Evolutionary conservation across 2,329 filamentous ascomycete species (phyloP), one percentile per base, ranked within the genome.

Genomic region (Fusarium buharicum): DNA sequence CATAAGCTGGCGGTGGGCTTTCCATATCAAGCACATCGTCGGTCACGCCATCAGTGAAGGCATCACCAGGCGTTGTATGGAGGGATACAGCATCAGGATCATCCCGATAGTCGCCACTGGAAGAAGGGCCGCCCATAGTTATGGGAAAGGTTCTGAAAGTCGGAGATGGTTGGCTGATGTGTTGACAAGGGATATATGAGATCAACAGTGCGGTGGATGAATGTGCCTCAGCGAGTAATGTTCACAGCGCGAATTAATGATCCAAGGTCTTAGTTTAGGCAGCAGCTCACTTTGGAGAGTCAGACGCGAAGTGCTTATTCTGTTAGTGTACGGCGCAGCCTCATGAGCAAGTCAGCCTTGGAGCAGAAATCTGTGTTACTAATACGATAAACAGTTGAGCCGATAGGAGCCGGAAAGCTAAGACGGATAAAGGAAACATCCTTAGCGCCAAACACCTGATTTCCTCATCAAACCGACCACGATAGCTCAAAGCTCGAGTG

Each of bases 11-110:
- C 1, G 56, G 48, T 6, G 36, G 22, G 1, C 11, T 46, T 7
- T 22, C 55, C 2, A 14, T 3, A 16, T 59, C 51, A 13, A 31
- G 34, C 18, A 31, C 34, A 24, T 66, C 40, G 4, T 61, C 59
- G 34, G 31, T 37, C 18, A 4, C 7, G 7, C 49, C 45, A 12
- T 64, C 51, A 20, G 41, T 50, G 44, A 52, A 68, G 0, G 48
- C n/a, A 18, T 67, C 53, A 20, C 55, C 64, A 2, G 22, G 13
- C 4, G 65, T 64, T 16, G 65, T 68, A 22, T 64, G 65, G 12
- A 68, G 12, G 11, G 65, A 68, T 20, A 68, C 16, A 12, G 65
- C 65, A 31, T 68, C 65, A 2, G 65, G 62, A 10, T 68, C 65
- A 16, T 68, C 65, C 27, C 34, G 39, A 14, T 49, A 63, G 13